These are phyloP conservation scores for Pneumocystis oryctolagi DNA, from an alignment of 1,139 yeast genomes.

Conservation along the genomic window DNA sequence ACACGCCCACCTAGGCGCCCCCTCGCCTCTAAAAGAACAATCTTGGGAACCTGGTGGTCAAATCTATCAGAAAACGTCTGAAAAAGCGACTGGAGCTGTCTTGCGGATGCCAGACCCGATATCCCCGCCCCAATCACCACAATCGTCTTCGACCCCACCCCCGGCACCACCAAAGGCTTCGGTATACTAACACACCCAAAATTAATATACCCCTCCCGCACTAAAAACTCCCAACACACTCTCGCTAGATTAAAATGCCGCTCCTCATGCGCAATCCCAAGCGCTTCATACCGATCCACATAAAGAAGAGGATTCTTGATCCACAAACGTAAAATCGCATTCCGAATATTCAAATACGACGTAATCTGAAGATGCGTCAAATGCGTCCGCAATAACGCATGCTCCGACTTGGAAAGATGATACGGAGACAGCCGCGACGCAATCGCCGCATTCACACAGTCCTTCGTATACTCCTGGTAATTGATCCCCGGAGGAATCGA, in stretches of 20 bases:
- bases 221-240: conserved; percentile 31
- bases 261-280: conserved; percentile 31
- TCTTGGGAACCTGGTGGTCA: conserved; percentile 29
- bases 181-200: conserved; percentile 29
- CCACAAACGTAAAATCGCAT: conserved; percentile 32
- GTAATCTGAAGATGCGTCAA: conserved; percentile 28
- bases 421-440: conserved; percentile 29
- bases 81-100: conserved; percentile 28
- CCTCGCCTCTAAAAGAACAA: conserved; percentile 29
- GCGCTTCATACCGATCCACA: conserved; percentile 31
- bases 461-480: conserved; percentile 8
- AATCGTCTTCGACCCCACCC: conserved; percentile 14
- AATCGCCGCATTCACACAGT: conserved; percentile 26
- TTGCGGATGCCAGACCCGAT: conserved; percentile 31
- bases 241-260: conserved; percentile 29
- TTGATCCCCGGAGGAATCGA: conserved; percentile 14
- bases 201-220: conserved; percentile 31
- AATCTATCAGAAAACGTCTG: conserved; percentile 23
- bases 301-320: conserved; percentile 29
- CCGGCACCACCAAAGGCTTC: not conserved
- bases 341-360: conserved; percentile 29
- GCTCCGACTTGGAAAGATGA: conserved; percentile 26
- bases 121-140: conserved; percentile 32
- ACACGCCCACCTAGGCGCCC: conserved; percentile 32
- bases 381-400: conserved; percentile 24